Percentiles rank a stretch among this genome's conserved stretches.
Conservation (phyloP, 352 stramenopile species). For the Plasmopara viticola region DNA sequence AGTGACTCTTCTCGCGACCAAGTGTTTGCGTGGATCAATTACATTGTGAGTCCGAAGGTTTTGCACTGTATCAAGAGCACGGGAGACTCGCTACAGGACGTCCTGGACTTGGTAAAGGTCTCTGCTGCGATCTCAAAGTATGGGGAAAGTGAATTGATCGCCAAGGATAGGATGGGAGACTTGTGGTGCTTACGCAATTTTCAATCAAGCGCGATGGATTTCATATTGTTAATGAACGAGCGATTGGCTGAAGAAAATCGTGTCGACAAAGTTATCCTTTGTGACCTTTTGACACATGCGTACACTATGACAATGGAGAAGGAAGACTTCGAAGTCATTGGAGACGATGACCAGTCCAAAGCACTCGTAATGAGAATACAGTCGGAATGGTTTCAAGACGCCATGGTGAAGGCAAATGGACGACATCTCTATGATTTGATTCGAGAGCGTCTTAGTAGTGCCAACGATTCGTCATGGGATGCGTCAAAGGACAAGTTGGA, state of each 20-base stretch:
- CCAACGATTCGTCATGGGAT: slow-evolving; percentile 18
- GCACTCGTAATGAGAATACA: slow-evolving; percentile 30
- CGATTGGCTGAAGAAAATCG: slow-evolving; percentile 23
- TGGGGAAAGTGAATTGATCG: slow-evolving; percentile 25
- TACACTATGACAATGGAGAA: slow-evolving; percentile 20
- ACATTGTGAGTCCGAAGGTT: slow-evolving; percentile 31
- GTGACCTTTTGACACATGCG: slow-evolving; percentile 25
- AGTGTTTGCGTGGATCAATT: slow-evolving; percentile 29
- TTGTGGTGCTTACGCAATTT: slow-evolving; percentile 10
- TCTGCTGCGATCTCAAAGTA: slow-evolving; percentile 34
- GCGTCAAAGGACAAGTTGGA: slow-evolving; percentile 20
- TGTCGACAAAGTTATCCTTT: slow-evolving; percentile 25
- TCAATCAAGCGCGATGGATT: slow-evolving; percentile 21
- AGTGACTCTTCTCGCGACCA: slow-evolving; percentile 20
- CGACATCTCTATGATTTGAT: slow-evolving; percentile 30
- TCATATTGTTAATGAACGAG: slow-evolving; percentile 35
- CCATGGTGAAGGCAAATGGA: slow-evolving; percentile 29
- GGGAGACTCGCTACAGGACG: slow-evolving; percentile 16
- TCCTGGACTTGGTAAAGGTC: slow-evolving; percentile 33
- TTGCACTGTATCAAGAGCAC: slow-evolving; percentile 15
- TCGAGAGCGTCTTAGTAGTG: slow-evolving; percentile 18
- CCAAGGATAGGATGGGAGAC: slow-evolving; percentile 29
- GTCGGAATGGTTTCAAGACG: slow-evolving; percentile 32
- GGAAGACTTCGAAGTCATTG: slow-evolving; percentile 2
- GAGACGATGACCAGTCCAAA: slow-evolving; percentile 18